Evolutionary conservation across 2,329 filamentous ascomycete genomes (phyloP).

Genomic region (Xylariomycetidae sp.): DNA sequence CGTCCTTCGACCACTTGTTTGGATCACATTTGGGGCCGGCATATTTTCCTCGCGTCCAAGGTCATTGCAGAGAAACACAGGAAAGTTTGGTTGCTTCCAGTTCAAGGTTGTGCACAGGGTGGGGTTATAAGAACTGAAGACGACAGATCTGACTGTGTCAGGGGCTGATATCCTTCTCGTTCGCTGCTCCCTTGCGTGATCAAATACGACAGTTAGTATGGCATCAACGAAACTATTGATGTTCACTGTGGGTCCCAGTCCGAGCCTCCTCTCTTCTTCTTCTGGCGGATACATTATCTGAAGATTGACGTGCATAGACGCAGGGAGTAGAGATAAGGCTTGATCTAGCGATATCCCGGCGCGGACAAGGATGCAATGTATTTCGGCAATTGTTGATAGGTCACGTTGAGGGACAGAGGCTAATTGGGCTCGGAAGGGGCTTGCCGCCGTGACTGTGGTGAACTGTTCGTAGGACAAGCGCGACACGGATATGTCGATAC

Average conservation of each 20-base stretch:
- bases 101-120: slow-evolving; percentile 90
- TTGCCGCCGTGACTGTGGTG: slow-evolving; percentile 43
- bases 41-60: slow-evolving; percentile 61
- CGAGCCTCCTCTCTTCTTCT: slow-evolving; percentile 65
- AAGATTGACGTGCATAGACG: slow-evolving; percentile 83
- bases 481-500: slow-evolving; percentile 76
- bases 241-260: slow-evolving; percentile 70
- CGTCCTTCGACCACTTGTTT: slow-evolving; percentile 64
- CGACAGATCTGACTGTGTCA: slow-evolving; percentile 75
- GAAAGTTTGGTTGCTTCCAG: slow-evolving; percentile 99
- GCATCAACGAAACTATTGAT: slow-evolving; percentile 84
- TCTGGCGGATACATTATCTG: slow-evolving; percentile 81
- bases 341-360: slow-evolving; percentile 78
- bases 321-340: slow-evolving; percentile 69
- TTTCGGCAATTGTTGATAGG: slow-evolving; percentile 53
- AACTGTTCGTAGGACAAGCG: slow-evolving; percentile 74
- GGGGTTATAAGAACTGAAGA: slow-evolving; percentile 90
- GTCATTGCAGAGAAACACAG: slow-evolving; percentile 92
- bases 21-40: slow-evolving; percentile 30
- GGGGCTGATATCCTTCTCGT: slow-evolving; percentile 59
- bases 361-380: slow-evolving; percentile 67
- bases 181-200: slow-evolving; percentile 71
- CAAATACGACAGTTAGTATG: slow-evolving; percentile 80
- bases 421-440: slow-evolving; percentile 40
- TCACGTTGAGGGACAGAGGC: slow-evolving; percentile 40